Evolutionary conservation across 208 protist species (phyloP), one percentile per base, ranked within the genome.

Genomic region (Herpetomonas samuelpessoai): DNA sequence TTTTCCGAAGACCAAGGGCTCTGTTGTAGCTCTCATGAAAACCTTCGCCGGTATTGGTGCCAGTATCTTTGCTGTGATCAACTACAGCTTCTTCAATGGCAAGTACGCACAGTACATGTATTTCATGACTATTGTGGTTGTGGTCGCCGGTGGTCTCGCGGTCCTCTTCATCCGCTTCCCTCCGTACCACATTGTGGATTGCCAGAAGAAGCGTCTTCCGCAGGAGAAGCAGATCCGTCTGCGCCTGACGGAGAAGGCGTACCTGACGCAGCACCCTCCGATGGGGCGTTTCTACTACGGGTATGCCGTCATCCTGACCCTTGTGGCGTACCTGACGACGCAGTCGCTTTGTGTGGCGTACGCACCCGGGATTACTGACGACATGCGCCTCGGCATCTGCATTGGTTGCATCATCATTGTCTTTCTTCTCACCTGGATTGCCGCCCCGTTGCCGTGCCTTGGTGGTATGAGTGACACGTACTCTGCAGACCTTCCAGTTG

Each of bases 231-330:
- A 65, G 63, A 52, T 63, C 50, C 74, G 76, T n/a, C 74, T 67
- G n/a, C 68, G 62, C 49, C 58, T 80, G 44, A 89, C 82, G 44
- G 68, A 76, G 54, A 56, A 74, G 3, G 67, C 78, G 31, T 89
- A 89, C 67, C 65, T 86, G 62, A 83, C 63, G 22, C 78, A 89
- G 60, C 46, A 62, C 27, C 65, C 82, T 4, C 74, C 82, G n/a
- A 48, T 73, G 62, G 51, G 38, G 16, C 77, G 82, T 38, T 71
- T 89, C 24, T 58, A 64, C 45, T 30, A 80, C 38, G 82, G 76
- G 6, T 80, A 72, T 54, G 38, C 46, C 22, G 53, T 82, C 38
- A 71, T 89, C 22, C 28, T 72, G 26, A 30, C 30, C 22, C 62
- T 83, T 7, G 52, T 86, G 19, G 25, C 78, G 22, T 85, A 83